These are phyloP conservation scores for Xylaria sp. DNA, from an alignment of 2,329 filamentous ascomycete genomes.

Conservation along the genomic window DNA sequence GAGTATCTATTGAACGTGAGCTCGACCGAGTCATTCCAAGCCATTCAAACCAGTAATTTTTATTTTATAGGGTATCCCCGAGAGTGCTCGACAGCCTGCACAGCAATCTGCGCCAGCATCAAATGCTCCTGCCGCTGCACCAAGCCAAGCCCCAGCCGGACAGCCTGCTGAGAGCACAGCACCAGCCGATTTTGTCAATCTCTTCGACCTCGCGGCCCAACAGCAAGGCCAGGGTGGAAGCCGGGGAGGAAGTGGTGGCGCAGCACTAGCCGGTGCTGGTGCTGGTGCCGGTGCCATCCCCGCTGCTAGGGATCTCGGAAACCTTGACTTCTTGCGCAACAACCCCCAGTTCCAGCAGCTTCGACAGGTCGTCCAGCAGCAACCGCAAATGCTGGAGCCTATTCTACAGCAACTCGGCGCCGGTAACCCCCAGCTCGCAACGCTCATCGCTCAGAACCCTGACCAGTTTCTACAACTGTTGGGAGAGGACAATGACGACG, in stretches of 20 bases:
- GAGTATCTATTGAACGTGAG: constrained; percentile 90
- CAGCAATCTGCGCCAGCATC: constrained; percentile 48
- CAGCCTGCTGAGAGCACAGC: constrained; percentile 49
- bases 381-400: constrained; percentile 97
- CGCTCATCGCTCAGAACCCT: constrained; percentile 88
- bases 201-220: constrained; percentile 91
- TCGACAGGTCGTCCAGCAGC: constrained; percentile 94
- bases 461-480: constrained; percentile 92
- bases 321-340: constrained; percentile 90
- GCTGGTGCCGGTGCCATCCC: constrained; percentile 55
- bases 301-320: constrained; percentile 64
- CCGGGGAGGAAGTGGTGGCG: constrained; percentile 49
- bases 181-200: constrained; percentile 70
- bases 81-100: constrained; percentile 76
- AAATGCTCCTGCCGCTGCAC: constrained; percentile 47
- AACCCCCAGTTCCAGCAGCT: constrained; percentile 98
- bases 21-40: constrained; percentile 24
- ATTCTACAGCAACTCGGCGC: constrained; percentile 95
- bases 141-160: constrained; percentile 49
- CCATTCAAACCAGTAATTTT: constrained; percentile 1
- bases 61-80: constrained; percentile 78
- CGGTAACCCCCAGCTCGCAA: constrained; percentile 91
- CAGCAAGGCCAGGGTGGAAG: constrained; percentile 57
- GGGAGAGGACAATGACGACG: constrained; percentile 85
- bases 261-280: constrained; percentile 44